phyloP scores from a whole-genome alignment of 768 basidiomycete genomes.

The Phylloporus sp. region DNA sequence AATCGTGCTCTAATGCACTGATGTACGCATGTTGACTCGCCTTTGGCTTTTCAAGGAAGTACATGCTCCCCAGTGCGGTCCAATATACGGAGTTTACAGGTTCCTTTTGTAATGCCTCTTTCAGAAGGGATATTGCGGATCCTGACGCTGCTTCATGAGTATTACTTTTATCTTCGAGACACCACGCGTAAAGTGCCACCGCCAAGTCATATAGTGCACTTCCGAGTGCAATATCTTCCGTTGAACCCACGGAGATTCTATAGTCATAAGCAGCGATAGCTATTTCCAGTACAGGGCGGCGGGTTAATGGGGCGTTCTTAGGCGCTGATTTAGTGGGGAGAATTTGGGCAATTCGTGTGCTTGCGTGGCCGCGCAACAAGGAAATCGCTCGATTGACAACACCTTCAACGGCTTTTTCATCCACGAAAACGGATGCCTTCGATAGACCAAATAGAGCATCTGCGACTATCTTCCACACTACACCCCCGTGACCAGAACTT shows the following conservation, averaged over 20 bases:
- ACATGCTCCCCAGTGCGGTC: slow-evolving; percentile 74
- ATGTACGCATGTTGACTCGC: slow-evolving; percentile 91
- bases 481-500: slow-evolving; percentile 59
- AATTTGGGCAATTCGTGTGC: slow-evolving; percentile 40
- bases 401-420: slow-evolving; percentile 38
- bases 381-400: slow-evolving; percentile 34
- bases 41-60: slow-evolving; percentile 63
- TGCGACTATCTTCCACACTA: slow-evolving; percentile 80
- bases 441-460: slow-evolving; percentile 75
- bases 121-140: slow-evolving; percentile 51
- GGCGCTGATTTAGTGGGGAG: slow-evolving; percentile 32
- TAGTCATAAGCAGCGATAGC: slow-evolving; percentile 60
- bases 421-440: slow-evolving; percentile 43
- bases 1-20: slow-evolving; percentile 79
- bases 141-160: slow-evolving; percentile 31
- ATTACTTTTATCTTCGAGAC: slow-evolving; percentile 26
- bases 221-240: slow-evolving; percentile 46
- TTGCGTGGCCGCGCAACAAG: slow-evolving; percentile 38
- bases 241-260: slow-evolving; percentile 52
- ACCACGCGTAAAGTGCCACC: slow-evolving; percentile 53
- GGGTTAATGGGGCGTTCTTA: slow-evolving; percentile 24
- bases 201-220: slow-evolving; percentile 77
- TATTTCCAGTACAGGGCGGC: slow-evolving; percentile 42
- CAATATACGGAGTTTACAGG: slow-evolving; percentile 73
- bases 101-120: slow-evolving; percentile 70